These are phyloP conservation scores for Trametes hirsuta DNA, from an alignment of 1,284 basidiomycete genomes.

Conservation along the genomic window DNA sequence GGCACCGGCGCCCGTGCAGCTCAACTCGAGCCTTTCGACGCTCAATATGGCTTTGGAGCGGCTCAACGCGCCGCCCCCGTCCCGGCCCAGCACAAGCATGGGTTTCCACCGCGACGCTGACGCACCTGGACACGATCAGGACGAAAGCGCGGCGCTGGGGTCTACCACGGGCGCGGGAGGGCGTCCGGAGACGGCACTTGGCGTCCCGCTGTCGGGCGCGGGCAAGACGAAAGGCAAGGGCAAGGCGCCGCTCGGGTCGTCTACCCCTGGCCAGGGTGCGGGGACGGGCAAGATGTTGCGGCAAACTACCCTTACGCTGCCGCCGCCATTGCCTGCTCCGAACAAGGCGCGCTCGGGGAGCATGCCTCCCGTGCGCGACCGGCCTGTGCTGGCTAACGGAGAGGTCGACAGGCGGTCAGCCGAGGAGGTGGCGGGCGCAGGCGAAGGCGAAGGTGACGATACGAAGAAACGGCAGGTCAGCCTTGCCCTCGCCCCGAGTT, in stretches of 20 bases:
- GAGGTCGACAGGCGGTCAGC: background rate
- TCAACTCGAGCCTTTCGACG: conserved; percentile 40
- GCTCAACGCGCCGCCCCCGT: conserved; percentile 61
- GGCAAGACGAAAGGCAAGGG: background rate
- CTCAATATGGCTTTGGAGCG: conserved; percentile 65
- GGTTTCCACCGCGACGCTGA: conserved; percentile 51
- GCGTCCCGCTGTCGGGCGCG: background rate
- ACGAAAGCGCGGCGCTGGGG: background rate
- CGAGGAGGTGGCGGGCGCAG: background rate
- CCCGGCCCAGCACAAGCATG: conserved; percentile 64
- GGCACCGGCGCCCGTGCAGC: background rate
- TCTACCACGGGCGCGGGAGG: background rate
- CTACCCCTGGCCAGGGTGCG: background rate
- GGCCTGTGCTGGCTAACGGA: too few species aligned
- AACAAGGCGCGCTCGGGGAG: conserved; percentile 4
- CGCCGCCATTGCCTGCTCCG: conserved; percentile 23
- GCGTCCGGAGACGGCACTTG: background rate
- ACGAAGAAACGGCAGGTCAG: background rate
- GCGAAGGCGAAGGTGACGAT: background rate
- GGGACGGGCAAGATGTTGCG: background rate
- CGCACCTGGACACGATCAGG: conserved; percentile 30
- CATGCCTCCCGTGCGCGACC: background rate
- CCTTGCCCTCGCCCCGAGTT: conserved; percentile 8
- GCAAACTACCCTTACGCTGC: conserved; percentile 31
- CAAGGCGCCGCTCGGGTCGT: background rate